phyloP scores from a whole-genome alignment of 768 basidiomycete genomes.

The Mycena albidolilacea region DNA sequence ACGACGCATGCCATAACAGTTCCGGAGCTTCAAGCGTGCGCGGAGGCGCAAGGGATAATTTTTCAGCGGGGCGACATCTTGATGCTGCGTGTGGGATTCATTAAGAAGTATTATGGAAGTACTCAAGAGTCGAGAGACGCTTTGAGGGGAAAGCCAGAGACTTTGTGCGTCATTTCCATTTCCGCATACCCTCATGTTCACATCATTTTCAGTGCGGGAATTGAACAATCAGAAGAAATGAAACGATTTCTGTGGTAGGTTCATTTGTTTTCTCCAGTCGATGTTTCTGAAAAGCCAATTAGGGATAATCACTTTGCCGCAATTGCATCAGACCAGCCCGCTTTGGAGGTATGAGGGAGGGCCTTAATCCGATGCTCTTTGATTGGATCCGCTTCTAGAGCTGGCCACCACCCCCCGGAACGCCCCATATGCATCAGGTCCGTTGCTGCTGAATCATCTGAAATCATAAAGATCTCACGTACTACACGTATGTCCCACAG shows the following conservation, averaged over 20 bases:
- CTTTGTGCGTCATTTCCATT: slow-evolving; percentile 60
- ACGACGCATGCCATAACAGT: slow-evolving; percentile 67
- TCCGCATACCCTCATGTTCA: background rate
- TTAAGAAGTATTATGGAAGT: slow-evolving; percentile 64
- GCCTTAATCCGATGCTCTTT: background rate
- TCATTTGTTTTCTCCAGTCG: background rate
- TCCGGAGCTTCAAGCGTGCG: slow-evolving; percentile 71
- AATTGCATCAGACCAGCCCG: slow-evolving; percentile 77
- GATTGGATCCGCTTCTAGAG: slow-evolving; percentile 51
- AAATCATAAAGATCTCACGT: background rate
- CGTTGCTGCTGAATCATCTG: slow-evolving; percentile 24
- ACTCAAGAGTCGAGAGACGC: slow-evolving; percentile 61
- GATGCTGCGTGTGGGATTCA: slow-evolving; percentile 74
- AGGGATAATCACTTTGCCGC: slow-evolving; percentile 86
- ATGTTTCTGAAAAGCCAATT: slow-evolving; percentile 14
- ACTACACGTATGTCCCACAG: slow-evolving; percentile 47
- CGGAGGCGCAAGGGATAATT: slow-evolving; percentile 68
- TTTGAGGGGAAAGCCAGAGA: slow-evolving; percentile 60
- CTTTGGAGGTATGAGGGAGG: slow-evolving; percentile 65
- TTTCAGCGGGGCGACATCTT: slow-evolving; percentile 76
- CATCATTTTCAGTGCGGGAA: slow-evolving; percentile 56
- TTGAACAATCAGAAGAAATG: slow-evolving; percentile 80
- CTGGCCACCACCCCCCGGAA: slow-evolving; percentile 67
- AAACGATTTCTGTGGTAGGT: slow-evolving; percentile 77
- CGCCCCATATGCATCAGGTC: slow-evolving; percentile 71